Evolutionary conservation across 2,329 filamentous ascomycete genomes (phyloP).

Genomic region (Talaromyces sp.): DNA sequence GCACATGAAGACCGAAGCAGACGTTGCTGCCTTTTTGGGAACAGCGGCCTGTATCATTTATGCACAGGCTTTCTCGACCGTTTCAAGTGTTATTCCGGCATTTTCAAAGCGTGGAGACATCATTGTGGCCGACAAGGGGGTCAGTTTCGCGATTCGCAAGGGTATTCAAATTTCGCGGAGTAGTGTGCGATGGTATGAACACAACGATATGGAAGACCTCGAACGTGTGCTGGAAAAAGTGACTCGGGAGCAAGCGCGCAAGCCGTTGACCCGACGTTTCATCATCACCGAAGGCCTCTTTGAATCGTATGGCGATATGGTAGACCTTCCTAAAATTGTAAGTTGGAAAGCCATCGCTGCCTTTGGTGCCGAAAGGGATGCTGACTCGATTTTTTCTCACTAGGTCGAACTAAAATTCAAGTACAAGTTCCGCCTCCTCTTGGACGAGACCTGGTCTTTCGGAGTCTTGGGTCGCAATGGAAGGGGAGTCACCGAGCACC

Average conservation of each 20-base stretch:
- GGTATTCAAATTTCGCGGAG: slow-evolving; percentile 89
- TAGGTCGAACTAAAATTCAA: slow-evolving; percentile 86
- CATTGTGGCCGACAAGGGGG: slow-evolving; percentile 88
- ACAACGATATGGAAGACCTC: slow-evolving; percentile 92
- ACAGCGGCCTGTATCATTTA: slow-evolving; percentile 90
- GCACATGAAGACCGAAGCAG: slow-evolving; percentile 92
- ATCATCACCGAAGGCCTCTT: slow-evolving; percentile 95
- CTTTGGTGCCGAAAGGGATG: not conserved
- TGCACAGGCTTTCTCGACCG: slow-evolving; percentile 91
- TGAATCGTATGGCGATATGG: slow-evolving; percentile 80
- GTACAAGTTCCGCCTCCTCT: slow-evolving; percentile 96
- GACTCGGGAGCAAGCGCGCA: slow-evolving; percentile 79
- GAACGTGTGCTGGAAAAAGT: slow-evolving; percentile 80
- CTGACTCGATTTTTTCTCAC: slow-evolving; percentile 8
- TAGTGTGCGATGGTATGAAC: slow-evolving; percentile 87
- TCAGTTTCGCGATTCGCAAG: slow-evolving; percentile 91
- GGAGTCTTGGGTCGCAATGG: slow-evolving; percentile 89
- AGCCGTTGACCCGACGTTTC: slow-evolving; percentile 84
- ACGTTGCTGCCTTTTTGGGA: slow-evolving; percentile 85
- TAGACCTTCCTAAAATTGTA: slow-evolving; percentile 79
- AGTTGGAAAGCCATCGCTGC: slow-evolving; percentile 22
- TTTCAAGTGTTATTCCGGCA: slow-evolving; percentile 91
- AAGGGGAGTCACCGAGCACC: slow-evolving; percentile 86
- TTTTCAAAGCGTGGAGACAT: slow-evolving; percentile 97
- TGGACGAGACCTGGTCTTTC: slow-evolving; percentile 97